These are phyloP conservation scores for Aspergillus aculeatinus DNA, from an alignment of 2,329 filamentous ascomycete species.

Conservation along the genomic window DNA sequence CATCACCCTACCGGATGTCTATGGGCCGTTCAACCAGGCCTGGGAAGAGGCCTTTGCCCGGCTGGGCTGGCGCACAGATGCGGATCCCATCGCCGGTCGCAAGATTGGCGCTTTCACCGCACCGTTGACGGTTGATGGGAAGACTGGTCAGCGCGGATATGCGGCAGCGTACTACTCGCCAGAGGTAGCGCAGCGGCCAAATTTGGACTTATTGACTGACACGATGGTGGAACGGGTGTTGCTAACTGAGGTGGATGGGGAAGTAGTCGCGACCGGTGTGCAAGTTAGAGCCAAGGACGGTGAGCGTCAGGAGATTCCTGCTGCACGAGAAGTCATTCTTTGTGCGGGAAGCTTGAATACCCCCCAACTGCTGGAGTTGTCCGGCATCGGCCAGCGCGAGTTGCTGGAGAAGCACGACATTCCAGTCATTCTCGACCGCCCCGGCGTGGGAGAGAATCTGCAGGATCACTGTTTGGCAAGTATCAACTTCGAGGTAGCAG, in stretches of 20 bases:
- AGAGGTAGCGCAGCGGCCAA: constrained; percentile 41
- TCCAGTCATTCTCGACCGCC: constrained; percentile 45
- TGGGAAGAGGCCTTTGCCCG: constrained; percentile 25
- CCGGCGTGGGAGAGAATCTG: constrained; percentile 52
- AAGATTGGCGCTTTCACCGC: constrained; percentile 43
- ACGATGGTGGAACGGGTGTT: constrained; percentile 50
- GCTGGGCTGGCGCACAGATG: constrained; percentile 24
- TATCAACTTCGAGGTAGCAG: constrained; percentile 26
- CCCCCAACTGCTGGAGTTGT: constrained; percentile 60
- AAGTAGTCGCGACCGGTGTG: constrained; percentile 20
- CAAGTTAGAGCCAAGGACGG: constrained; percentile 21
- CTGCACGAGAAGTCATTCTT: constrained; percentile 56
- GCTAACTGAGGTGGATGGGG: constrained; percentile 32
- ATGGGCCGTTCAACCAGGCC: constrained; percentile 25
- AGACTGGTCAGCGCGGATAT: constrained; percentile 37
- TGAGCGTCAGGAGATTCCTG: constrained; percentile 34
- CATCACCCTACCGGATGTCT: constrained; percentile 32
- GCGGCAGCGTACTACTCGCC: constrained; percentile 44
- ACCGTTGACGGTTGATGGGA: constrained; percentile 34
- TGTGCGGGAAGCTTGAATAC: constrained; percentile 58
- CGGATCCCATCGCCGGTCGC: constrained; percentile 37
- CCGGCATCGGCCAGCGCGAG: constrained; percentile 56
- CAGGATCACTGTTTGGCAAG: constrained; percentile 48
- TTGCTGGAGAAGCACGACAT: constrained; percentile 45
- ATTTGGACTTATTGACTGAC: constrained; percentile 49